Percentiles rank a stretch among this genome's conserved stretches.
Conservation (phyloP, 225 moss, liverwort and hornwort species). For the Marchantia polymorpha region DNA sequence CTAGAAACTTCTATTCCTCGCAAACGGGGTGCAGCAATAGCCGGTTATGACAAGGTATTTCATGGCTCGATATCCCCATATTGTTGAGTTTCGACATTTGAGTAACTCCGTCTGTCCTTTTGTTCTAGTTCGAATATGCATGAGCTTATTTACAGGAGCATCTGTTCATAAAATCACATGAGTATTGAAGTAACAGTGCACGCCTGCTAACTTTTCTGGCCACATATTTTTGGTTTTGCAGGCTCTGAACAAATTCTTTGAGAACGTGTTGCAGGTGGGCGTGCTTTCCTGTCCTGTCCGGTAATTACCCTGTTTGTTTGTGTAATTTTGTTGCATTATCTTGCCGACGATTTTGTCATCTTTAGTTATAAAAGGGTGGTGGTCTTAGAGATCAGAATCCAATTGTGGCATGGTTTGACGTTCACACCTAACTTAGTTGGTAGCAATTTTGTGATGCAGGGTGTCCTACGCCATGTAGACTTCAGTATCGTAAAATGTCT, state of each 20-base stretch:
- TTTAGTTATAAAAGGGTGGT: neutral
- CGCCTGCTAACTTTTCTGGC: neutral
- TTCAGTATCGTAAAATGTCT: slow-evolving; percentile 81
- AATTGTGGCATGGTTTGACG: neutral
- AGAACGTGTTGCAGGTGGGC: slow-evolving; percentile 67
- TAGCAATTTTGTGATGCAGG: slow-evolving; percentile 39
- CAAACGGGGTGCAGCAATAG: slow-evolving; percentile 80
- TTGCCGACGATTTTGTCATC: neutral
- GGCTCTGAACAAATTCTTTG: slow-evolving; percentile 88
- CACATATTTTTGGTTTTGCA: slow-evolving; percentile 24
- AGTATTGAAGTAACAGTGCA: neutral
- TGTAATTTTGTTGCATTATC: neutral
- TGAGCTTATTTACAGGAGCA: neutral
- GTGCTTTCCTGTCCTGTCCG: slow-evolving; percentile 16
- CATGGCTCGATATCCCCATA: neutral
- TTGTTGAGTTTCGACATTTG: neutral
- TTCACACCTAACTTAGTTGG: neutral
- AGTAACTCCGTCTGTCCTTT: neutral
- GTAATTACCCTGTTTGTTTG: slow-evolving; percentile 9
- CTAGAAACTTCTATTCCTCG: slow-evolving; percentile 88
- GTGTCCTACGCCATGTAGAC: slow-evolving; percentile 75
- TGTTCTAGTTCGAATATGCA: too few species aligned
- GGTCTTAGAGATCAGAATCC: neutral
- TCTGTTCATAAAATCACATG: neutral
- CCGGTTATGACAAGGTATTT: slow-evolving; percentile 78